Base-by-base conservation (phyloP, 108 stramenopile genomes). In the Aurantiochytrium sp. region DNA sequence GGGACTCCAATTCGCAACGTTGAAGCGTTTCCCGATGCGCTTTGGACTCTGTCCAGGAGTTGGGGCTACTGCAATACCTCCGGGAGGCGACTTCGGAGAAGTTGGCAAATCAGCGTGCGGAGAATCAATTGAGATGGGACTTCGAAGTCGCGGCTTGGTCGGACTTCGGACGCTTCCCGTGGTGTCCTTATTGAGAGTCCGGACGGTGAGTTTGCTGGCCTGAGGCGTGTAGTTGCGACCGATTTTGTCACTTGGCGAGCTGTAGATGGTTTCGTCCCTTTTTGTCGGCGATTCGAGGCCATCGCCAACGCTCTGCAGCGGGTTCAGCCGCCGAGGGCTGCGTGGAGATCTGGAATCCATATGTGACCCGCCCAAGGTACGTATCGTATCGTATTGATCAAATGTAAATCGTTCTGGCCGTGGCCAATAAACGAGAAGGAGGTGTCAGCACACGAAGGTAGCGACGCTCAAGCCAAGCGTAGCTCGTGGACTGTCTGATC, bases 231-330 rank as follows among this genome's bases (percentile, higher is more conserved):
- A 83, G 76, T 83, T 83, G 49, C 51, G n/a, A 18, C 76, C 76
- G 51, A 83, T 83, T 28, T 83, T 83, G 76, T 83, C 76, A 4
- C 76, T 83, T 25, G 76, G 76, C n/a, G 76, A 83, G 49, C 49
- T 83, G 23, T 83, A 83, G 43, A 25, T 45, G 25, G 64, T 69
- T 8, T 69, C 64, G 25, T 42, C 42, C 42, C 14, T 14, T 23
- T 69, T 16, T 16, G 1, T 57, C 0, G 8, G 55, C 14, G 55
- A 8, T 1, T 57, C 35, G 35, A 35, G 55, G 1, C 14, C 55
- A 16, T 57, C 55, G 55, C 55, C 14, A 57, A 16, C 55, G 55
- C 14, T 57, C 55, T 57, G 55, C 55, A 57, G 16, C 16, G 55
- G 55, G 14, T 8, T 16, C 14, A 57, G 55, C 55, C 55, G 55